Percentiles rank a stretch among this genome's conserved stretches.
These are phyloP conservation scores for Podila clonocystis DNA, from an alignment of 192 early-diverging fungal species.

Conservation along the genomic window DNA sequence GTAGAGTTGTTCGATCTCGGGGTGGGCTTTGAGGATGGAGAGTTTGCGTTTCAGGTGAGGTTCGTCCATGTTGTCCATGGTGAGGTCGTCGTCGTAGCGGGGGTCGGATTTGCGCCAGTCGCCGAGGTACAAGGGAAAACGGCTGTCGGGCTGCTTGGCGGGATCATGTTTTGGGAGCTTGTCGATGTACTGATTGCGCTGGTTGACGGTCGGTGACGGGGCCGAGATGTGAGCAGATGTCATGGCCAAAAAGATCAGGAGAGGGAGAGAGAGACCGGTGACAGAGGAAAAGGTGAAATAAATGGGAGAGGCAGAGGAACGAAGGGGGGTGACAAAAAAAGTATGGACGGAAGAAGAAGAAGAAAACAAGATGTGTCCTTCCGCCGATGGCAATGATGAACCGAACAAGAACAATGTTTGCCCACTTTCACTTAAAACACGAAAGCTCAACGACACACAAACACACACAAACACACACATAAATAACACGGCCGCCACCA, in stretches of 20 bases:
- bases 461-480: no score
- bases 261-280: neutral
- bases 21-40: conserved; percentile 87
- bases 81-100: conserved; percentile 73
- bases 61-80: conserved; percentile 91
- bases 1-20: conserved; percentile 90
- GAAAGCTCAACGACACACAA: no score
- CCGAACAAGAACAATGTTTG: neutral
- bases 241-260: no score
- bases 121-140: conserved; percentile 83
- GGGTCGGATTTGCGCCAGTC: conserved; percentile 87
- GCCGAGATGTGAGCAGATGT: conserved; percentile 5
- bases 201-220: conserved; percentile 24
- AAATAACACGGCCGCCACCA: no score
- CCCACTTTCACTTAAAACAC: neutral
- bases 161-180: conserved; percentile 34
- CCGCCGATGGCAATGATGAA: neutral
- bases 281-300: neutral
- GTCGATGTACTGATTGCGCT: conserved; percentile 21
- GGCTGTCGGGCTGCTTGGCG: conserved; percentile 57
- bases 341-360: neutral
- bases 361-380: neutral
- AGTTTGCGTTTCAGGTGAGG: conserved; percentile 92
- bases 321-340: neutral
- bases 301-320: neutral